phyloP scores from a whole-genome alignment of 768 basidiomycete species.

The Termitomyces heimii region DNA sequence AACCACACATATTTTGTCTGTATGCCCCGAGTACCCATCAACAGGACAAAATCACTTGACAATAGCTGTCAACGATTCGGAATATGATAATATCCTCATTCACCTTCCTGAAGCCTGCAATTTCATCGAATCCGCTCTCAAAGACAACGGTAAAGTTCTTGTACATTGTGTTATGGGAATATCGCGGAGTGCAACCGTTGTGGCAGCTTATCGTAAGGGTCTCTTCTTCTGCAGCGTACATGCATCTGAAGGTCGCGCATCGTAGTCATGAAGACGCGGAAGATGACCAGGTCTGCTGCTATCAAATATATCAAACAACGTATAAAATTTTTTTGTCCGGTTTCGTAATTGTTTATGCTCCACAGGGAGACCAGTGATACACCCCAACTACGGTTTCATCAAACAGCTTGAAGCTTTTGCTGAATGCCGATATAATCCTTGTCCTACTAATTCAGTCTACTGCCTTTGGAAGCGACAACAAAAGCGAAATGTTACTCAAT shows the following conservation, averaged over 20 bases:
- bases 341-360: slow-evolving; percentile 7
- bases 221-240: not conserved
- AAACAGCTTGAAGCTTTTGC: slow-evolving; percentile 53
- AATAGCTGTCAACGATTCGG: slow-evolving; percentile 37
- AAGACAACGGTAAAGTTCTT: slow-evolving; percentile 48
- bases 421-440: slow-evolving; percentile 43
- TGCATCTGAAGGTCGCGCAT: not conserved
- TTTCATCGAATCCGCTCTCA: slow-evolving; percentile 59
- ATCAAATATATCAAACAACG: slow-evolving; percentile 43
- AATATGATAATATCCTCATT: slow-evolving; percentile 54
- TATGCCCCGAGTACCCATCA: slow-evolving; percentile 49
- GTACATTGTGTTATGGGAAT: slow-evolving; percentile 75
- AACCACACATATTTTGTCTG: slow-evolving; percentile 51
- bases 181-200: slow-evolving; percentile 59
- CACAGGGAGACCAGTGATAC: slow-evolving; percentile 29
- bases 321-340: slow-evolving; percentile 18
- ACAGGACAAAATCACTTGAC: slow-evolving; percentile 32
- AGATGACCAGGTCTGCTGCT: slow-evolving; percentile 36
- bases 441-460: slow-evolving; percentile 36
- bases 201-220: slow-evolving; percentile 50
- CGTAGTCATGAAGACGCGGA: slow-evolving; percentile 32
- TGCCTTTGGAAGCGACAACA: slow-evolving; percentile 54
- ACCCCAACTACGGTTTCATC: slow-evolving; percentile 50
- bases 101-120: slow-evolving; percentile 51
- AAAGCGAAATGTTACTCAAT: slow-evolving; percentile 45